Evolutionary conservation across 2,329 filamentous ascomycete species (phyloP).

Genomic region (Penicillium sp.): DNA sequence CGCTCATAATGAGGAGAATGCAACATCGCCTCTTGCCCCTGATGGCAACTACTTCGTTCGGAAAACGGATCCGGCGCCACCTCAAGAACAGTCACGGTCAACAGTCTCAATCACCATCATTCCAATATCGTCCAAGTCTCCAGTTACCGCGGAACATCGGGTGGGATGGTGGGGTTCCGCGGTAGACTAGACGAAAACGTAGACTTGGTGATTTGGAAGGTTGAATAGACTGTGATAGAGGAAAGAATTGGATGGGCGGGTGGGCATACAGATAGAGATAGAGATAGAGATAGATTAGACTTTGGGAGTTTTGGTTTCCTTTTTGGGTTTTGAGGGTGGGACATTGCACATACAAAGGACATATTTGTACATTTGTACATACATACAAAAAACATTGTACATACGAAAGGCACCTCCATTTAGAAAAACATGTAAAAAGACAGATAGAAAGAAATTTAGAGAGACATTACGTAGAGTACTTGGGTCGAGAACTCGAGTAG

Average conservation of each 20-base stretch:
- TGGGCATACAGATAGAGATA: not conserved
- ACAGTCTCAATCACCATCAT: not conserved
- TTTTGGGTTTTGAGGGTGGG: too few species aligned
- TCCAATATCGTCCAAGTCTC: not conserved
- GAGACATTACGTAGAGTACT: too few species aligned
- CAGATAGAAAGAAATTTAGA: too few species aligned
- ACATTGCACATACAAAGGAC: too few species aligned
- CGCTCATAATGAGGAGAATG: not conserved
- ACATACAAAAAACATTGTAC: too few species aligned
- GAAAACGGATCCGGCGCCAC: conserved; percentile 3
- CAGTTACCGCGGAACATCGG: not conserved
- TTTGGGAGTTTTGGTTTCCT: not conserved
- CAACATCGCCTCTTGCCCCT: conserved; percentile 12
- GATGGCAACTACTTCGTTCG: conserved; percentile 24
- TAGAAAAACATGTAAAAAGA: too few species aligned
- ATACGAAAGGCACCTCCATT: too few species aligned
- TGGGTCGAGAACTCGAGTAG: too few species aligned
- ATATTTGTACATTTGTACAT: too few species aligned
- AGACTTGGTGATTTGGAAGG: not conserved
- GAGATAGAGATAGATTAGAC: not conserved
- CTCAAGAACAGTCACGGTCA: not conserved
- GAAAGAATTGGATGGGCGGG: not conserved
- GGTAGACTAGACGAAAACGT: not conserved
- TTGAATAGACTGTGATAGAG: too few species aligned
- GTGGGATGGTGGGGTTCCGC: not conserved